Evolutionary conservation across 2,329 filamentous ascomycete genomes (phyloP), one percentile per base, ranked within the genome.

Genomic region (Fusarium protoensiforme): DNA sequence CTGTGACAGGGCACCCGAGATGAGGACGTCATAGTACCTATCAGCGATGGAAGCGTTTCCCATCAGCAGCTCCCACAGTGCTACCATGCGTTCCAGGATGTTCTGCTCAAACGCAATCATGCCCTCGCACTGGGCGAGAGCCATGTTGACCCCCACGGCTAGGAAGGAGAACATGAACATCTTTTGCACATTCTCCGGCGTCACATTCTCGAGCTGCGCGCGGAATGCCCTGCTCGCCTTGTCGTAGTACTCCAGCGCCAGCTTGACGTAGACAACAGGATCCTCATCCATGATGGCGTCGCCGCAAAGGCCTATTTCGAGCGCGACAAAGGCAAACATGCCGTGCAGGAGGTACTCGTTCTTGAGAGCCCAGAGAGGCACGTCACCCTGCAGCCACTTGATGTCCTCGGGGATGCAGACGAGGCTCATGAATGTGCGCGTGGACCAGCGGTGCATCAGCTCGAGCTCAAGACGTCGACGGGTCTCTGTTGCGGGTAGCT

Each of bases 381-480:
- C 65, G 9, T 80, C 64, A 0, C 69, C 65, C 29, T 82, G 81
- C 16, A 85, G 78, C 64, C 83, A 81, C 7, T 79, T 69, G 18
- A 71, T 63, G 53, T 84, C 82, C 18, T 82, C 78, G 0, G 82
- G 81, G 8, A 87, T 80, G 39, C 82, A 83, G 24, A 73, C 80
- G 38, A 84, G 74, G 41, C 78, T 78, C 20, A 80, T 80, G 71
- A 83, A 88, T 0, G 85, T 87, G 20, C 80, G 81, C 0, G 84
- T 86, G 2, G 85, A 83, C 81, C 85, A 89, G 31, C 84, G 84
- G 69, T 88, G 86, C 84, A 88, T 87, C 51, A 89, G 75, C 67
- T 88, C 86, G 10, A 89, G 80, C 65, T 87, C 86, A 27, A 84
- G 75, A 18, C 80, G 71, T 31, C 80, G 75, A 0, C 74, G 76